A percentile compares a stretch with the other conserved stretches of the same genome.
Conservation (phyloP, 225 moss, liverwort and hornwort species). For the Ulota crispa region DNA sequence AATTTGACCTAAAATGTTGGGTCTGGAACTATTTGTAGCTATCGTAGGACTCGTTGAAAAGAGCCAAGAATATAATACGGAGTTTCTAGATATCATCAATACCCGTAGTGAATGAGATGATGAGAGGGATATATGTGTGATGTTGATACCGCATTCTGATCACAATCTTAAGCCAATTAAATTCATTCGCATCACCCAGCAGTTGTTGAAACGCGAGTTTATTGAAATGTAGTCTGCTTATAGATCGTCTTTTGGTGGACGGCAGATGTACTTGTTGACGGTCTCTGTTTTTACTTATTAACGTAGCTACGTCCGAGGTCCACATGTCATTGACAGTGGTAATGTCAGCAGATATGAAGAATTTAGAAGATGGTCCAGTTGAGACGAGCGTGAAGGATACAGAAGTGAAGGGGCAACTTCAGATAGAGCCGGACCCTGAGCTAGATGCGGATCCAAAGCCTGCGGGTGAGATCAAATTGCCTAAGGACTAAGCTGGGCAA, state of each 20-base stretch:
- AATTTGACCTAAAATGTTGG: not conserved
- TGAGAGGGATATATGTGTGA: not conserved
- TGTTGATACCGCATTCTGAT: not conserved
- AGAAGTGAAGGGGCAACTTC: conserved; percentile 21
- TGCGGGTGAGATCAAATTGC: conserved; percentile 12
- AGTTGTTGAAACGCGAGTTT: not conserved
- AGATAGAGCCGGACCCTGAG: not conserved
- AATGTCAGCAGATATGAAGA: conserved; percentile 17
- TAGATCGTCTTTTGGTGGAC: not conserved
- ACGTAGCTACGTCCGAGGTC: not conserved
- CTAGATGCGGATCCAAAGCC: conserved; percentile 1
- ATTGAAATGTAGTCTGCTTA: not conserved
- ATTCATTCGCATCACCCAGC: not conserved
- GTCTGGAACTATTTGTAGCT: conserved; percentile 5
- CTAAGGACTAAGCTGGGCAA: not conserved
- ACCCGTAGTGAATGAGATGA: not conserved
- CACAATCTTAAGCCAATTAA: not conserved
- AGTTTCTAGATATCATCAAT: not conserved
- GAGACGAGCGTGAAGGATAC: conserved; percentile 4
- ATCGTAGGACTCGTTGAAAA: not conserved
- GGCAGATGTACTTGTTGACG: not conserved
- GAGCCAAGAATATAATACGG: not conserved
- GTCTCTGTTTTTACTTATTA: not conserved
- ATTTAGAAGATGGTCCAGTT: not conserved
- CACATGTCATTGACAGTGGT: not conserved